phyloP scores from a whole-genome alignment of 2,329 filamentous ascomycete genomes.

The Trichoderma sp. region DNA sequence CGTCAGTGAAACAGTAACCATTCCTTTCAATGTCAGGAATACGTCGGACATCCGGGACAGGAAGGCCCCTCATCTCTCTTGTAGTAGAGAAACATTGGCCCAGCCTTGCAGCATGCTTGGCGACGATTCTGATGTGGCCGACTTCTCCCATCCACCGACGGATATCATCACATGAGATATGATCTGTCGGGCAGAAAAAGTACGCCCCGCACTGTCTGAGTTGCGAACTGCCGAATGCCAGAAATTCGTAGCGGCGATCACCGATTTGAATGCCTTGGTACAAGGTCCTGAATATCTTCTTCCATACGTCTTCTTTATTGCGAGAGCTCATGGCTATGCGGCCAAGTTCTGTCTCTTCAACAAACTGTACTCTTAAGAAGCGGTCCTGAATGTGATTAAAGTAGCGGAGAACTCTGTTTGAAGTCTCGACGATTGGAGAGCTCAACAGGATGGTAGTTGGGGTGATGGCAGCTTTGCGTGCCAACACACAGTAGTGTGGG shows the following conservation, averaged over 20 bases:
- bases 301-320: constrained; percentile 70
- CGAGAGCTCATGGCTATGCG: constrained; percentile 55
- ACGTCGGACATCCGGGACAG: constrained; percentile 57
- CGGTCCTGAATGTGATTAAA: constrained; percentile 70
- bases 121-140: constrained; percentile 75
- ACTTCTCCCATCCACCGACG: constrained; percentile 87
- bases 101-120: constrained; percentile 84
- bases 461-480: constrained; percentile 78
- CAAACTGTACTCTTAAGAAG: constrained; percentile 88
- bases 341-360: constrained; percentile 70
- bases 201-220: constrained; percentile 90
- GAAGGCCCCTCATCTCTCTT: constrained; percentile 66
- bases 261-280: constrained; percentile 80
- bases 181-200: constrained; percentile 76
- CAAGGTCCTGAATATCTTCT: constrained; percentile 70
- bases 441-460: constrained; percentile 79
- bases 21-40: constrained; percentile 73
- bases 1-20: constrained; percentile 79
- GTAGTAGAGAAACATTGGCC: constrained; percentile 98
- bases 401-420: constrained; percentile 80
- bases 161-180: constrained; percentile 72
- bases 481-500: constrained; percentile 71
- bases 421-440: constrained; percentile 78
- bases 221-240: constrained; percentile 95
- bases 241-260: constrained; percentile 79